These are phyloP conservation scores for Leucogyrophana mollusca DNA, from an alignment of 768 basidiomycete genomes.

Conservation along the genomic window DNA sequence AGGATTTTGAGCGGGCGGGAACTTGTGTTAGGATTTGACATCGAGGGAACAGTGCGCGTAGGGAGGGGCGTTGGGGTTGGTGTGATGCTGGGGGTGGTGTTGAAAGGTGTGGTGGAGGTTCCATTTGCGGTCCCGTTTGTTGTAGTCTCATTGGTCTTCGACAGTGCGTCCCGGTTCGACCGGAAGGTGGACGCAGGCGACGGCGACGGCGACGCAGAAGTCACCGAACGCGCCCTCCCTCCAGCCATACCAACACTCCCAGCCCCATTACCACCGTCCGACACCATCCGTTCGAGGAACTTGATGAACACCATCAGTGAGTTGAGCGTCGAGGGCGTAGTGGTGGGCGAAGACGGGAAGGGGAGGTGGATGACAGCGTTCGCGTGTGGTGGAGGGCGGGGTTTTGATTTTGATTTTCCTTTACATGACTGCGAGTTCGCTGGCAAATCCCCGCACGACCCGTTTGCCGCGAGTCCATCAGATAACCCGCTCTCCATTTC, in stretches of 20 bases:
- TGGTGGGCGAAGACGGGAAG: constrained; percentile 68
- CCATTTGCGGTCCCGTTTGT: constrained; percentile 1
- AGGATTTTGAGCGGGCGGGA: constrained; percentile 72
- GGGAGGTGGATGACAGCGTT: constrained; percentile 71
- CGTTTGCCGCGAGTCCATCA: too few species aligned
- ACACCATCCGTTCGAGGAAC: constrained; percentile 67
- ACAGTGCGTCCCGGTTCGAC: background rate
- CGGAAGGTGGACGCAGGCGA: constrained; percentile 12
- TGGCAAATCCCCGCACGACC: too few species aligned
- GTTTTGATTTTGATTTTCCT: constrained; percentile 34
- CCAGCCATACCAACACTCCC: constrained; percentile 1
- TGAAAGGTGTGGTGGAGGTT: too few species aligned
- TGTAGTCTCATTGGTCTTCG: constrained; percentile 14
- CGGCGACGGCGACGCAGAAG: constrained; percentile 12
- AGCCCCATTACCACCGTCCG: constrained; percentile 32
- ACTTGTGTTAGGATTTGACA: constrained; percentile 15
- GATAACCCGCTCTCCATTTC: too few species aligned
- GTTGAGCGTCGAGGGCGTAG: constrained; percentile 51
- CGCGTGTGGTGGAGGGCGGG: constrained; percentile 70
- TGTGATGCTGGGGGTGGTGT: too few species aligned
- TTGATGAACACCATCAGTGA: constrained; percentile 61
- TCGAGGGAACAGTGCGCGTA: constrained; percentile 26
- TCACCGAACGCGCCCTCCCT: background rate
- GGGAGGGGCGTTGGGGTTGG: constrained; percentile 11
- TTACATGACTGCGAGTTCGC: too few species aligned